A percentile compares a stretch with the other conserved stretches of the same genome.
These are phyloP conservation scores for Botrytis hyacinthi DNA, from an alignment of 2,329 filamentous ascomycete species.

Conservation along the genomic window DNA sequence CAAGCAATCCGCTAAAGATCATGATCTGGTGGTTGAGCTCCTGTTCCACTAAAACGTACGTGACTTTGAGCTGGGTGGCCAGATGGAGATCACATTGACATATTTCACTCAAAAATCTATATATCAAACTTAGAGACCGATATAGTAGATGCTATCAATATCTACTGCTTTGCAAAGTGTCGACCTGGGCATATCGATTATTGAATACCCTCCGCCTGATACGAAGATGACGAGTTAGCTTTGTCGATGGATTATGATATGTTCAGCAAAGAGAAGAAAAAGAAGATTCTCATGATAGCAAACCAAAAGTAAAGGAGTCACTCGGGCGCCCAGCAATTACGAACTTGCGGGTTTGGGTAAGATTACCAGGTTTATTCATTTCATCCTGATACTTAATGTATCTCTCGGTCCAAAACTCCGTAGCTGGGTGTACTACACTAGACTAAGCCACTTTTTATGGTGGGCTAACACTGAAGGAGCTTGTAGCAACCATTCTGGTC, in stretches of 20 bases:
- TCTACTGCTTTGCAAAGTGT: conserved; percentile 30
- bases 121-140: conserved; percentile 28
- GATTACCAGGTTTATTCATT: background rate
- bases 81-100: conserved; percentile 19
- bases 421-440: conserved; percentile 11
- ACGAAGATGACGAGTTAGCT: too few relatives aligned
- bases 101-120: conserved; percentile 18
- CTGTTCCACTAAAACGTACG: background rate
- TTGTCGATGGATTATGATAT: background rate
- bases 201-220: conserved; percentile 2
- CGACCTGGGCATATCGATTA: conserved; percentile 26
- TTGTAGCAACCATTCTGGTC: conserved; percentile 30
- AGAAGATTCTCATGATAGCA: background rate
- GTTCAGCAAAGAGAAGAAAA: background rate
- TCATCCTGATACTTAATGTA: conserved; percentile 6
- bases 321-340: conserved; percentile 7
- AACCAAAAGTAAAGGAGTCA: conserved; percentile 17
- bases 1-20: background rate
- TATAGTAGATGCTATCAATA: conserved; percentile 21
- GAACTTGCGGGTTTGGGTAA: background rate
- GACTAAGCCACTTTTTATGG: conserved; percentile 28
- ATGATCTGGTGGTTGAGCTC: background rate
- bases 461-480: conserved; percentile 37
- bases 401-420: conserved; percentile 21
- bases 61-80: conserved; percentile 2